Percentiles rank a stretch among this genome's conserved stretches.
These are phyloP conservation scores for Paspalum vaginatum DNA, from an alignment of 176 grass and related monocot species.

Conservation along the genomic window DNA sequence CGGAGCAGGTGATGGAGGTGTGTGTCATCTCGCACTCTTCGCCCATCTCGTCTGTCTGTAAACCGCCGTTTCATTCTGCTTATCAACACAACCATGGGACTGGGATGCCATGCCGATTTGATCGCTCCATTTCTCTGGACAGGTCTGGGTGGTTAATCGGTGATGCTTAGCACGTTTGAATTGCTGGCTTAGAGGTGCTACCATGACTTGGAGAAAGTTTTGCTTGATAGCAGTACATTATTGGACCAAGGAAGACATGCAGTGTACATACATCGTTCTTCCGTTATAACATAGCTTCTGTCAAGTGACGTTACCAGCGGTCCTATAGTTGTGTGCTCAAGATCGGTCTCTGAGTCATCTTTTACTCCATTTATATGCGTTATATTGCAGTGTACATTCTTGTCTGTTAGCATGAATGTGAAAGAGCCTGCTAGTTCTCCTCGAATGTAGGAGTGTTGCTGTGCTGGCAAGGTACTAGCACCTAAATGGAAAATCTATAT, in stretches of 20 bases:
- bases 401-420: conserved; percentile 5
- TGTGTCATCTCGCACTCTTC: not conserved
- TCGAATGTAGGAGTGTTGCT: not conserved
- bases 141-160: conserved; percentile 13
- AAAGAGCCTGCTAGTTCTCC: not conserved
- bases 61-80: no score
- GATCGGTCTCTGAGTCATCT: conserved; percentile 14
- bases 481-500: not conserved
- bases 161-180: conserved; percentile 10
- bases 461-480: not conserved
- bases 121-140: not conserved
- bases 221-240: conserved; percentile 34
- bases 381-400: not conserved
- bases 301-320: conserved; percentile 26
- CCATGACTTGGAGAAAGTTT: conserved; percentile 34
- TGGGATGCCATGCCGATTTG: not conserved
- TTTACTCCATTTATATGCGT: conserved; percentile 22
- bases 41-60: not conserved
- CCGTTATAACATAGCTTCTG: conserved; percentile 32
- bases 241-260: conserved; percentile 27
- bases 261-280: conserved; percentile 59
- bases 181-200: conserved; percentile 12
- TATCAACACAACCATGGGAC: no score
- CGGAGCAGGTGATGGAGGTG: conserved; percentile 55
- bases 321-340: conserved; percentile 27